Percentiles rank a stretch among this genome's conserved stretches.
Conservation (phyloP, 2,329 filamentous ascomycete genomes). For the Cladosporium oxysporum region DNA sequence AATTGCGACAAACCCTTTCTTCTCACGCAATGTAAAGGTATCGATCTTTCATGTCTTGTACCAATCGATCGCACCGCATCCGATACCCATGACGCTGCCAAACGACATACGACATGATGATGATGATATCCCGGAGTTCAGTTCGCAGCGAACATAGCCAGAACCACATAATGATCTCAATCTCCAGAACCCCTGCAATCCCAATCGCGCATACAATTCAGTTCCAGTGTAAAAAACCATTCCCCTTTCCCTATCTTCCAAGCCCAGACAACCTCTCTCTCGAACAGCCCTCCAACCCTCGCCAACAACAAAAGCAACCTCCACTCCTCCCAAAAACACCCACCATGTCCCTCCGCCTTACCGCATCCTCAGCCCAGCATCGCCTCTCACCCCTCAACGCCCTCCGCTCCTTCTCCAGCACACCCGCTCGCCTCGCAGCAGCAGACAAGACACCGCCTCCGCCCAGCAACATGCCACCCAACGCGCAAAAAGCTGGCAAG, state of each 20-base stretch:
- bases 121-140: conserved; percentile 1
- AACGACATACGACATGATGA: neutral
- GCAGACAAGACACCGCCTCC: neutral
- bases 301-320: too few relatives aligned
- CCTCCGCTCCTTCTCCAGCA: neutral
- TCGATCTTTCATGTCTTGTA: neutral
- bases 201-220: neutral
- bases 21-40: neutral
- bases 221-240: neutral
- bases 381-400: neutral
- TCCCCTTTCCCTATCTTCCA: neutral
- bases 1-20: too few relatives aligned
- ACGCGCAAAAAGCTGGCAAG: conserved; percentile 9
- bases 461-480: conserved; percentile 7
- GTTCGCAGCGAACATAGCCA: neutral
- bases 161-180: neutral
- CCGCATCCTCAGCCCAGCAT: neutral
- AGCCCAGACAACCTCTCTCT: neutral
- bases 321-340: neutral
- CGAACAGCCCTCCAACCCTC: neutral
- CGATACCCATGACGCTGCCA: neutral
- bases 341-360: conserved; percentile 2
- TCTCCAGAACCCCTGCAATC: neutral
- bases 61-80: neutral
- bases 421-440: neutral